Percentiles rank a stretch among this genome's conserved stretches.
phyloP scores from a whole-genome alignment of 2,329 filamentous ascomycete species.

The Neofusicoccum ribis region DNA sequence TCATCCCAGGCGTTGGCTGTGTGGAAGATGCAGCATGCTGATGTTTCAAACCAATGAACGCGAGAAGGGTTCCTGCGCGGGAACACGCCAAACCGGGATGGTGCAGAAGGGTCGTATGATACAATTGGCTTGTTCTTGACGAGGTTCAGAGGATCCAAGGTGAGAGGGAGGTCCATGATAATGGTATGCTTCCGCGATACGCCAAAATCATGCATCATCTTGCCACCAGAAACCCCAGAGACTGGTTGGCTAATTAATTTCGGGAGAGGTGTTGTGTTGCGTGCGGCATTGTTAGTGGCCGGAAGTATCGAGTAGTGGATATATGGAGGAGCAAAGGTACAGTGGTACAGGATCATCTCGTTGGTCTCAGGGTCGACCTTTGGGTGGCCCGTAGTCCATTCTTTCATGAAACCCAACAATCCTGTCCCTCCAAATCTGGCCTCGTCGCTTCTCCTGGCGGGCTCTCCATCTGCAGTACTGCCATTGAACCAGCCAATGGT shows the following conservation, averaged over 20 bases:
- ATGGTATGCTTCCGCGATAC: constrained; percentile 63
- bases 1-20: constrained; percentile 71
- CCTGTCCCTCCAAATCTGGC: constrained; percentile 56
- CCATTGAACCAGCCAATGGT: constrained; percentile 73
- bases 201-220: constrained; percentile 78
- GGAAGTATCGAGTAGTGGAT: constrained; percentile 66
- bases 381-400: constrained; percentile 71
- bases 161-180: constrained; percentile 69
- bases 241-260: constrained; percentile 56
- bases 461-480: constrained; percentile 54
- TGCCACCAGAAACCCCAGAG: constrained; percentile 62
- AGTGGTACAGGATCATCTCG: constrained; percentile 68
- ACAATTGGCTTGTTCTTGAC: constrained; percentile 58
- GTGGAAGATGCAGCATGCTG: constrained; percentile 69
- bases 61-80: constrained; percentile 59
- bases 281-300: not conserved
- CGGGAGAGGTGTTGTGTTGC: not conserved
- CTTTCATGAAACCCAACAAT: constrained; percentile 62
- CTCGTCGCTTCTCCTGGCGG: constrained; percentile 31
- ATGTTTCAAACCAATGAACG: constrained; percentile 68
- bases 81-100: constrained; percentile 67
- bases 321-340: constrained; percentile 64
- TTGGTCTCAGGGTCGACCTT: constrained; percentile 65
- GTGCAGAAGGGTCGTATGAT: constrained; percentile 58
- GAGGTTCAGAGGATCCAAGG: constrained; percentile 64